These are phyloP conservation scores for Rhizopus microsporus DNA, from an alignment of 371 early-diverging fungal genomes.

Conservation along the genomic window DNA sequence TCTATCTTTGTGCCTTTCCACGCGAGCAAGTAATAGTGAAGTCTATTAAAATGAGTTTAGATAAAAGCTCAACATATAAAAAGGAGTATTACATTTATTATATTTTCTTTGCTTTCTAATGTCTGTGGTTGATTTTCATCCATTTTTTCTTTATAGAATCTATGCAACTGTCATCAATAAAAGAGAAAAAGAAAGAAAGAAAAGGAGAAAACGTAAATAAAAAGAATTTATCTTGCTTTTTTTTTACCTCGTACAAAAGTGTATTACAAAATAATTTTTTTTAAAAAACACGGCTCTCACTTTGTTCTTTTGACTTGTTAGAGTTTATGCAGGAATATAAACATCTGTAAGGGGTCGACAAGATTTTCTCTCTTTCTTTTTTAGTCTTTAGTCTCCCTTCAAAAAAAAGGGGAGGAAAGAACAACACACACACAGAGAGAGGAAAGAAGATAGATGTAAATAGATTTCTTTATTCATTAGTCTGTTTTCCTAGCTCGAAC, in stretches of 20 bases:
- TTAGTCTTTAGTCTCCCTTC: background rate
- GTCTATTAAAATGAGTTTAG: background rate
- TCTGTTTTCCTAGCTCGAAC: slow-evolving; percentile 32
- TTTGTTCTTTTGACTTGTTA: background rate
- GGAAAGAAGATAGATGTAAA: slow-evolving; percentile 1
- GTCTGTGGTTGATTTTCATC: too few species aligned
- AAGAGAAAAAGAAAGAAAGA: slow-evolving; percentile 7
- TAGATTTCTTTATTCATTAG: slow-evolving; percentile 4
- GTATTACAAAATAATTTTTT: background rate
- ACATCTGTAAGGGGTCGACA: too few species aligned
- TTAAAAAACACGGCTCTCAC: background rate
- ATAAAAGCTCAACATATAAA: too few species aligned
- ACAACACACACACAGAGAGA: background rate
- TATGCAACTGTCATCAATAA: background rate
- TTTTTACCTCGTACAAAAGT: slow-evolving; percentile 4
- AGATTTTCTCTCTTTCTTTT: background rate
- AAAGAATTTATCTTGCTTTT: background rate
- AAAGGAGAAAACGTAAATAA: background rate
- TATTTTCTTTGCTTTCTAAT: too few species aligned
- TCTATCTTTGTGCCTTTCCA: background rate
- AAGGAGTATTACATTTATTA: too few species aligned
- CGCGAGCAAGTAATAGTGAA: background rate
- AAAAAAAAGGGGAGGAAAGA: background rate
- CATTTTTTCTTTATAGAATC: too few species aligned
- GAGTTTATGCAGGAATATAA: background rate